Percentiles rank a stretch among this genome's conserved stretches.
Conservation (phyloP, 2,329 filamentous ascomycete species). For the Nemania sp. region DNA sequence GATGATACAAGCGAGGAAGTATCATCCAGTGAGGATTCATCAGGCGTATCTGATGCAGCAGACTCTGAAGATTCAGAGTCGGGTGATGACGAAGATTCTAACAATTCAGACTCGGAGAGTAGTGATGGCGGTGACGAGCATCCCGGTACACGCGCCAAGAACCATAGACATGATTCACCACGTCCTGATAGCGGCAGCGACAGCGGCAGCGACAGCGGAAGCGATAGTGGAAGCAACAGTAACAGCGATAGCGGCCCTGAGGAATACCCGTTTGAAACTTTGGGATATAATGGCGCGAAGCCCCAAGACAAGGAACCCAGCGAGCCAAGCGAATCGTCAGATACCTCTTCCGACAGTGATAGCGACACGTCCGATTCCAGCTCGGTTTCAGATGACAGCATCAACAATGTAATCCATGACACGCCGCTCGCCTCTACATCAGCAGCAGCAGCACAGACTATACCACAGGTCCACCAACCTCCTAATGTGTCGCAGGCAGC, state of each 20-base stretch:
- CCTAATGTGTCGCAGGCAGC: not conserved
- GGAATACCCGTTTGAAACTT: slow-evolving; percentile 2
- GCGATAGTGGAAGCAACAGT: slow-evolving; percentile 24
- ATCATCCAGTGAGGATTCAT: not conserved
- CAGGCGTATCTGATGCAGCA: not conserved
- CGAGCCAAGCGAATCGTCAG: slow-evolving; percentile 10
- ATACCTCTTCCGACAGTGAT: slow-evolving; percentile 6
- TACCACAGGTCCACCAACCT: not conserved
- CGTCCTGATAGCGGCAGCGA: slow-evolving; percentile 25
- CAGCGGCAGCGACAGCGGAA: slow-evolving; percentile 12
- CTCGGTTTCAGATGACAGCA: slow-evolving; percentile 12
- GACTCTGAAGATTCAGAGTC: not conserved
- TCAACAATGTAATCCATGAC: not conserved
- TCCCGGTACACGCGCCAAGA: not conserved
- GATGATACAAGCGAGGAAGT: slow-evolving; percentile 22
- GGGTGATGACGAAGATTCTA: too few relatives aligned
- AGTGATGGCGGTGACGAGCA: slow-evolving; percentile 13
- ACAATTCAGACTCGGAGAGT: not conserved
- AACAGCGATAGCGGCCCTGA: slow-evolving; percentile 36
- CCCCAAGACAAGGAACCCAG: slow-evolving; percentile 8
- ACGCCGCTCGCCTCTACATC: not conserved
- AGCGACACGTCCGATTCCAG: not conserved
- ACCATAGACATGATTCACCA: not conserved
- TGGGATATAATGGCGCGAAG: not conserved
- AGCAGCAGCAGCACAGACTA: not conserved